phyloP scores from a whole-genome alignment of 208 protist species.

The Borovskyia barvae region DNA sequence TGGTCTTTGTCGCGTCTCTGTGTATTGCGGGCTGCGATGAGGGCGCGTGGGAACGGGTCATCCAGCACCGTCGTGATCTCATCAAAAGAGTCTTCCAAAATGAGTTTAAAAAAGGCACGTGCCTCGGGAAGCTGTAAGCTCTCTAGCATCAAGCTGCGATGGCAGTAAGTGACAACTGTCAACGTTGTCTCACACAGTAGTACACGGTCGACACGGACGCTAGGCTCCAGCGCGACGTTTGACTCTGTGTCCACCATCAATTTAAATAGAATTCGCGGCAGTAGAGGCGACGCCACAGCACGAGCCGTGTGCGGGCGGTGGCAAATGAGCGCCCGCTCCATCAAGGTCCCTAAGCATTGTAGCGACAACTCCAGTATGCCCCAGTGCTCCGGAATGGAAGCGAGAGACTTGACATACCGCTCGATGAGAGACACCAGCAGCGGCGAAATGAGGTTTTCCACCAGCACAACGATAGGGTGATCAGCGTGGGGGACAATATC shows the following conservation, averaged over 20 bases:
- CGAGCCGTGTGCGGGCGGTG: slow-evolving; percentile 60
- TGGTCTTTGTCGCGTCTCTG: slow-evolving; percentile 79
- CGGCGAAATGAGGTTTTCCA: slow-evolving; percentile 71
- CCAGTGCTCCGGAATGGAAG: slow-evolving; percentile 71
- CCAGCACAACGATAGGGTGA: slow-evolving; percentile 56
- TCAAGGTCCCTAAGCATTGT: slow-evolving; percentile 68
- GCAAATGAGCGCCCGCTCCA: slow-evolving; percentile 75
- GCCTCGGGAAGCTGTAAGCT: slow-evolving; percentile 59
- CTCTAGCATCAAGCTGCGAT: slow-evolving; percentile 45
- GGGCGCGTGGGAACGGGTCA: slow-evolving; percentile 68
- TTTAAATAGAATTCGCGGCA: slow-evolving; percentile 56
- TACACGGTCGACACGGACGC: slow-evolving; percentile 53
- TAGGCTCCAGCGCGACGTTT: slow-evolving; percentile 61
- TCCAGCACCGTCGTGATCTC: slow-evolving; percentile 66
- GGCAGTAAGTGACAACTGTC: slow-evolving; percentile 41
- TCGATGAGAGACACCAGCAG: slow-evolving; percentile 65
- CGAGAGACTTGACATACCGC: slow-evolving; percentile 43
- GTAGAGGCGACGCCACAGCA: slow-evolving; percentile 46
- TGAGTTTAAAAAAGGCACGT: slow-evolving; percentile 55
- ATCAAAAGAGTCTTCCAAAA: slow-evolving; percentile 50
- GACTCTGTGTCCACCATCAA: slow-evolving; percentile 59
- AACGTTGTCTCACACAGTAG: slow-evolving; percentile 80
- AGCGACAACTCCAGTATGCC: slow-evolving; percentile 64
- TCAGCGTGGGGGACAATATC: slow-evolving; percentile 34
- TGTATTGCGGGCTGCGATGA: slow-evolving; percentile 43